Base-by-base conservation (phyloP, 441 rosid genomes). In the Dalechampia spathulata region DNA sequence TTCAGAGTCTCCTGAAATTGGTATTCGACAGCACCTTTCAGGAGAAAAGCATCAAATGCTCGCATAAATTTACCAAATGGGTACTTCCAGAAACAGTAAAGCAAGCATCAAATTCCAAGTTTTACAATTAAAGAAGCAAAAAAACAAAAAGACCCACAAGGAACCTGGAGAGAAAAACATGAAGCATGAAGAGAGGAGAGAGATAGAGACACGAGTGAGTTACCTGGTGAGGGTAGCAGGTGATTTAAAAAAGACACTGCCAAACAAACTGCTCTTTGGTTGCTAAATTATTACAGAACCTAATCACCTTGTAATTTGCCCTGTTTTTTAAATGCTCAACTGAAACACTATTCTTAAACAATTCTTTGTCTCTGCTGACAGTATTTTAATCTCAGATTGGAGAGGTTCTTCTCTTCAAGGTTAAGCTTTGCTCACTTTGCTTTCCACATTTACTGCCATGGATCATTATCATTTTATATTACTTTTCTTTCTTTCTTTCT, bases 261-360 rank as follows among this genome's bases (percentile, higher is more conserved):
- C 63, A 75, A 72, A 49, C 71, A 83, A 82, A 78, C 80, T 82
- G 90, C 88, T 70, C 79, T 72, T 50, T 61, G 71, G 62, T 37
- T 78, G 62, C 72, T 77, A 76, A 79, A 85, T 85, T 80, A 83
- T 85, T 80, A 77, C 82, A 77, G 72, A 83, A 68, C 80, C 83
- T 64, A 87, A 75, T 67, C 60, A 54, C 69, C 64, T 65, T 61
- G 19, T 48, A 34, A 51, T 52, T 51, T 38, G 55, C 55, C 55
- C 42, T 56, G 44, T 37, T 55, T 47, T 45, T 26, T 19, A 5
- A 27, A 30, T 3, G 5, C 34, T 30, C 34, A 3, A 30, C 4
- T 30, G 8, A 30, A 30, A 30, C n/a, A n/a, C n/a, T 30, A 30
- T 30, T 30, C 34, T 3, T 30, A 30, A 30, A 30, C 34, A 30